Conservation (phyloP, 2,329 filamentous ascomycete species). For the Fusarium sp. region DNA sequence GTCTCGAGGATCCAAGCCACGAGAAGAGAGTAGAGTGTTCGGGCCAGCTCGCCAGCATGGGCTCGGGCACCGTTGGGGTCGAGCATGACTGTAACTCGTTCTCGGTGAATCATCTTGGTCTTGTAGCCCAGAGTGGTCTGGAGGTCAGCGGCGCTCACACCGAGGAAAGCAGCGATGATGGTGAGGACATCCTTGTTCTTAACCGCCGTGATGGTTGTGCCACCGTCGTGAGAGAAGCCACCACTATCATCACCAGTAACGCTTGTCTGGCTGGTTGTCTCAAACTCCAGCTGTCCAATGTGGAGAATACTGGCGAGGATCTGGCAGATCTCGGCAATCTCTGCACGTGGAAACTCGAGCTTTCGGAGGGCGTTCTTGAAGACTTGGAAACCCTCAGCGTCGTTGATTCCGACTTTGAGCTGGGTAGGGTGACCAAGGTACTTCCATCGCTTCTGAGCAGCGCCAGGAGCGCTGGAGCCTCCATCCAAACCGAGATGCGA, state of each 20-base stretch:
- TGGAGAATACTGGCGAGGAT: conserved; percentile 94
- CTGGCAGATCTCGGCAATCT: conserved; percentile 97
- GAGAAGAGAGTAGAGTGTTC: conserved; percentile 91
- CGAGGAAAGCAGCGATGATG: conserved; percentile 93
- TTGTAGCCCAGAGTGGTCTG: conserved; percentile 93
- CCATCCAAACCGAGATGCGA: conserved; percentile 77
- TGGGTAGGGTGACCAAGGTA: conserved; percentile 97
- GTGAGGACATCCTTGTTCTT: conserved; percentile 91
- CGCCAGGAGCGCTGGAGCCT: conserved; percentile 59
- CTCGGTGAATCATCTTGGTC: conserved; percentile 94
- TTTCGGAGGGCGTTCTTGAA: conserved; percentile 97
- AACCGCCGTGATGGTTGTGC: conserved; percentile 84
- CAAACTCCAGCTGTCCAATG: conserved; percentile 95
- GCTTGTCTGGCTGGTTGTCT: conserved; percentile 81
- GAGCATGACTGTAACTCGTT: conserved; percentile 98
- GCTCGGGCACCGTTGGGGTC: conserved; percentile 89
- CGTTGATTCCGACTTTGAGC: conserved; percentile 96
- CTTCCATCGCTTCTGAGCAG: conserved; percentile 84
- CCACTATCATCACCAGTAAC: conserved; percentile 89
- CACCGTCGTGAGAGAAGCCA: conserved; percentile 95
- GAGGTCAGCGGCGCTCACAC: conserved; percentile 81
- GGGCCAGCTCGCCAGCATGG: conserved; percentile 93
- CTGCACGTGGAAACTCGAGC: conserved; percentile 90
- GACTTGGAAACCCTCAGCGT: conserved; percentile 93
- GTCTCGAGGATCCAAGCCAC: conserved; percentile 94